Evolutionary conservation across 495 filamentous ascomycete species (phyloP).

Genomic region (Penicillium argentinense): DNA sequence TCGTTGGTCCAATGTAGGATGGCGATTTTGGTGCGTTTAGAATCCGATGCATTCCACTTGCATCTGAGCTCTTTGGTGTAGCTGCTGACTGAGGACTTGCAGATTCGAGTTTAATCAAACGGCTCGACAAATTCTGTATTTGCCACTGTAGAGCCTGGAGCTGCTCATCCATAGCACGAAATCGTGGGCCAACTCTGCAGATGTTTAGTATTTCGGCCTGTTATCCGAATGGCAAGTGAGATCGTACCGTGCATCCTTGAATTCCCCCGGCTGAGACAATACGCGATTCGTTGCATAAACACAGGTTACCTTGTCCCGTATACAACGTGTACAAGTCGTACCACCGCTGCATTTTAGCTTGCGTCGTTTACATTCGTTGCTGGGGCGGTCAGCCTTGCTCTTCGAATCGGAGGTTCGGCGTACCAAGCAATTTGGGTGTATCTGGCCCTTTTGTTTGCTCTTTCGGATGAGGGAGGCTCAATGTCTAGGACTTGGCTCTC

Average conservation of each 20-base stretch:
- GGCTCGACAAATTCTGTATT: constrained; percentile 32
- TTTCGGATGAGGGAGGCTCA: neutral
- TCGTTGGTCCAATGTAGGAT: constrained; percentile 42
- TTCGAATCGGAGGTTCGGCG: neutral
- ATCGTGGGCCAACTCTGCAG: constrained; percentile 19
- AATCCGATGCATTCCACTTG: constrained; percentile 29
- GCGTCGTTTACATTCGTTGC: constrained; percentile 84
- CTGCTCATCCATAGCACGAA: constrained; percentile 29
- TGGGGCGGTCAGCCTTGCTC: constrained; percentile 18
- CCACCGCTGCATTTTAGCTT: constrained; percentile 93
- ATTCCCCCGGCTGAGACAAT: constrained; percentile 8
- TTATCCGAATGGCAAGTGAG: neutral
- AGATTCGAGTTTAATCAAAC: constrained; percentile 34
- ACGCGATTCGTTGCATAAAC: constrained; percentile 51
- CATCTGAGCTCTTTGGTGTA: neutral
- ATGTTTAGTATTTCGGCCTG: neutral
- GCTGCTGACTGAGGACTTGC: constrained; percentile 5
- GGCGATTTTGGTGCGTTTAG: constrained; percentile 38
- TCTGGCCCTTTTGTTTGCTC: constrained; percentile 24
- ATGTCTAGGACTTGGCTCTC: neutral
- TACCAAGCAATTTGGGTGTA: neutral
- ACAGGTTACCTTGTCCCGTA: constrained; percentile 61
- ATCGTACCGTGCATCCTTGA: constrained; percentile 26
- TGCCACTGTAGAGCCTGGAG: constrained; percentile 33
- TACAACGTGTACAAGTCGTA: constrained; percentile 73